Base-by-base conservation (phyloP, 371 early-diverging fungal genomes). In the Apophysomyces variabilis region DNA sequence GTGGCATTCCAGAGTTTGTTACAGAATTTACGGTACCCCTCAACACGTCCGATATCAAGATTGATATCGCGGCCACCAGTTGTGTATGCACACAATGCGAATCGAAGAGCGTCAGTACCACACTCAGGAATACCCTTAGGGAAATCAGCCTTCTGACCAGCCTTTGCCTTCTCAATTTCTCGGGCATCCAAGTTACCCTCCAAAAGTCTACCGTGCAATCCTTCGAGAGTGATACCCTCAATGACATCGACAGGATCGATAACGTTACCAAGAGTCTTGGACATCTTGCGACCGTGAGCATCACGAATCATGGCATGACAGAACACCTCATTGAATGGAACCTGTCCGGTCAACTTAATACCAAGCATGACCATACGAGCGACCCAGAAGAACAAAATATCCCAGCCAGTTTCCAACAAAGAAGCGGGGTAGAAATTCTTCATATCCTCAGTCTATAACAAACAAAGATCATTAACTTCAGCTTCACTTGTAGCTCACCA, bases 331-430 rank as follows among this genome's bases (percentile, higher is more conserved):
- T 90, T 87, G 83, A 99, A 99, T 11, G 99, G 99, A 39, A 94
- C 89, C 72, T 93, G 76, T 26, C 96, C 98, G 5, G 98, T 97
- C 63, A 99, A 81, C 75, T 98, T 93, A 65, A 96, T 89, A 70
- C 98, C 95, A 63, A 99, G 76, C 99, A 99, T 99, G 41, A 99
- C 98, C 99, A 99, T 99, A 69, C 99, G 90, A 5, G 99, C 99
- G 43, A 99, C 99, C 99, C 99, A 99, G 90, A 99, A 99, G 92
- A 99, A 99, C 63, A 99, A 76, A 82, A 99, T 99, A 83, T 99
- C 99, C 90, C 92, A 93, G 16, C 99, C 99, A 62, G 99, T 99
- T 82, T 99, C 99, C 37, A 99, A 83, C 35, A 99, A 68, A 6
- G 92, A 79, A 46, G 93, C 94, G 11, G 99, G 99, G 74, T 96